A percentile compares a stretch with the other conserved stretches of the same genome.
Conservation (phyloP, 768 basidiomycete species). For the Tricholoma sp. region DNA sequence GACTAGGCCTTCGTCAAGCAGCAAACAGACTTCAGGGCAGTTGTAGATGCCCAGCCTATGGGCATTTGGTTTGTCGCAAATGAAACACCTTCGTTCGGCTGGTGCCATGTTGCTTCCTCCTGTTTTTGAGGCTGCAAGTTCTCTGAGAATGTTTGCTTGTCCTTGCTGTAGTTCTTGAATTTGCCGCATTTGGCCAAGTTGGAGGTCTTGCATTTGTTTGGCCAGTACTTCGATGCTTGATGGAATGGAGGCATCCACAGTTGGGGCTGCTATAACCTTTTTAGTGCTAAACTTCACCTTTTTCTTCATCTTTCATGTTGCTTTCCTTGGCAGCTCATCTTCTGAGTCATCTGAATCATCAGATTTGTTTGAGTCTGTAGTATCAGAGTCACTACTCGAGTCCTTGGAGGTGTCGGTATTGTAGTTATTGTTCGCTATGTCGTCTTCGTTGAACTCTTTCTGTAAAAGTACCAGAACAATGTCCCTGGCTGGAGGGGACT, state of each 20-base stretch:
- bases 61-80: too few relatives aligned
- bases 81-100: conserved; percentile 1
- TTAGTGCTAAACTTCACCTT: not conserved
- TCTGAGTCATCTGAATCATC: not conserved
- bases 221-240: not conserved
- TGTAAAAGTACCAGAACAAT: not conserved
- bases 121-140: too few relatives aligned
- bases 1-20: conserved; percentile 4
- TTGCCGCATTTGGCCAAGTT: not conserved
- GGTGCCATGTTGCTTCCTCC: not conserved
- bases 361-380: not conserved
- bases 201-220: not conserved
- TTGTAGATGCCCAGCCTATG: conserved; percentile 5
- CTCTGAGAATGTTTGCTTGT: not conserved
- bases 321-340: not conserved
- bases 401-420: not conserved
- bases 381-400: not conserved
- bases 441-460: not conserved
- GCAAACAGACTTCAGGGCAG: conserved; percentile 5
- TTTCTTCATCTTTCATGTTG: not conserved
- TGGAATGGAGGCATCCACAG: not conserved
- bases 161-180: not conserved
- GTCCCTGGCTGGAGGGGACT: not conserved
- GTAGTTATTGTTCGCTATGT: not conserved
- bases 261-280: not conserved